A percentile compares a stretch with the other conserved stretches of the same genome.
These are phyloP conservation scores for Kwoniella shivajii DNA, from an alignment of 1,284 basidiomycete species.

Conservation along the genomic window DNA sequence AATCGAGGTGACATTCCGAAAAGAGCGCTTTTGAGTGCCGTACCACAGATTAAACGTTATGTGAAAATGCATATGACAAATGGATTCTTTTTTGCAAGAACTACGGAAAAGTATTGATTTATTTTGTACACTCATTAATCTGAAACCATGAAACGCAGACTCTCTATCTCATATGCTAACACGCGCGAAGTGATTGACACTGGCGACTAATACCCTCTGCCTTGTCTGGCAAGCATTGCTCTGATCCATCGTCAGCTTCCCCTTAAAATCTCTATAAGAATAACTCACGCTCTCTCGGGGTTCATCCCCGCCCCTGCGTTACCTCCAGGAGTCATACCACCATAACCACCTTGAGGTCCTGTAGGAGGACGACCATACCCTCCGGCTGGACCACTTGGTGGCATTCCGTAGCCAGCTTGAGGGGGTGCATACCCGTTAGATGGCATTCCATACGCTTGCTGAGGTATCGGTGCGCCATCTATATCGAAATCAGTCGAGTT, in stretches of 20 bases:
- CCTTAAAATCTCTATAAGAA: neutral
- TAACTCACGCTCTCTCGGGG: slow-evolving; percentile 43
- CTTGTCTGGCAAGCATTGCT: slow-evolving; percentile 40
- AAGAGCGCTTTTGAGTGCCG: too few species aligned
- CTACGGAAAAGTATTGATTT: too few species aligned
- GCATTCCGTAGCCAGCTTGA: slow-evolving; percentile 7
- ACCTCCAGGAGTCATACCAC: slow-evolving; percentile 13
- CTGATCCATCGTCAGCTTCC: slow-evolving; percentile 11
- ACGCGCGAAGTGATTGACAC: too few species aligned
- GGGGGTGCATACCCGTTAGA: slow-evolving; percentile 23
- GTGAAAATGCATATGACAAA: too few species aligned
- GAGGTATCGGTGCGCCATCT: slow-evolving; percentile 19
- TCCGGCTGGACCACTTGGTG: slow-evolving; percentile 6
- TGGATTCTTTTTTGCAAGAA: too few species aligned
- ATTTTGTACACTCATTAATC: too few species aligned
- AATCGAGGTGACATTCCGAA: too few species aligned
- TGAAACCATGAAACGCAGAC: too few species aligned
- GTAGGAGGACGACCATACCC: slow-evolving; percentile 5
- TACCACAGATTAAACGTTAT: too few species aligned
- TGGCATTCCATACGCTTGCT: slow-evolving; percentile 9
- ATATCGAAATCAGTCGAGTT: too few species aligned
- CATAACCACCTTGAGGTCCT: slow-evolving; percentile 5
- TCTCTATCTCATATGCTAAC: too few species aligned
- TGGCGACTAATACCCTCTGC: slow-evolving; percentile 23
- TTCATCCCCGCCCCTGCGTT: slow-evolving; percentile 31